These are phyloP conservation scores for Blumeriella jaapii DNA, from an alignment of 2,329 filamentous ascomycete genomes.

Conservation along the genomic window DNA sequence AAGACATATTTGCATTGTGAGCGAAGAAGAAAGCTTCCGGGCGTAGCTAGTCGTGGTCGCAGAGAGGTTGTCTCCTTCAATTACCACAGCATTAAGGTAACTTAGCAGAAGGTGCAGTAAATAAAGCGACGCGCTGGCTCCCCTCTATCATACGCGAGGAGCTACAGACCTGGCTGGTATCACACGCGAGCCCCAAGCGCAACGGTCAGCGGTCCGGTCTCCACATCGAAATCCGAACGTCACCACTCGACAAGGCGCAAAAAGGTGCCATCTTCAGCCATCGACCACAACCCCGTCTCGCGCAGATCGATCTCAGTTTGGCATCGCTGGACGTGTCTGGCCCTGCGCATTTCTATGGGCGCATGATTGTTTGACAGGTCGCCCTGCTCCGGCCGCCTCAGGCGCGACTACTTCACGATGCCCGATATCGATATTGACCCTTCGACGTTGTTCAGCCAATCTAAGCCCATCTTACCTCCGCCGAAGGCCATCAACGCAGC, in stretches of 20 bases:
- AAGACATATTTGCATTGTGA: constrained; percentile 27
- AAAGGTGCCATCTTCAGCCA: constrained; percentile 9
- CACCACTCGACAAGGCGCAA: constrained; percentile 8
- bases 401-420: constrained; percentile 33
- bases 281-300: constrained; percentile 7
- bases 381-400: constrained; percentile 20
- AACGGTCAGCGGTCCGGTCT: too few species aligned
- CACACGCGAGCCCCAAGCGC: too few species aligned
- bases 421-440: constrained; percentile 52
- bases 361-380: constrained; percentile 16
- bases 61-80: constrained; percentile 6
- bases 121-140: too few species aligned
- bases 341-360: constrained; percentile 21
- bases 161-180: too few species aligned
- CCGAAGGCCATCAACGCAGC: constrained; percentile 46
- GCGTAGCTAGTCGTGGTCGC: constrained; percentile 26
- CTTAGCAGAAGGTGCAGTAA: too few species aligned
- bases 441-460: constrained; percentile 50
- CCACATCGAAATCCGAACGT: too few species aligned
- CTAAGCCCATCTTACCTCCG: constrained; percentile 40
- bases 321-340: constrained; percentile 17
- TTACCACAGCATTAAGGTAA: too few species aligned
- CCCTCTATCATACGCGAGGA: too few species aligned
- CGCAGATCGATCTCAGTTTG: constrained; percentile 17
- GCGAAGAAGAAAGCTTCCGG: too few species aligned